Base-by-base conservation (phyloP, 345 rosid species). In the Brassica nigra region DNA sequence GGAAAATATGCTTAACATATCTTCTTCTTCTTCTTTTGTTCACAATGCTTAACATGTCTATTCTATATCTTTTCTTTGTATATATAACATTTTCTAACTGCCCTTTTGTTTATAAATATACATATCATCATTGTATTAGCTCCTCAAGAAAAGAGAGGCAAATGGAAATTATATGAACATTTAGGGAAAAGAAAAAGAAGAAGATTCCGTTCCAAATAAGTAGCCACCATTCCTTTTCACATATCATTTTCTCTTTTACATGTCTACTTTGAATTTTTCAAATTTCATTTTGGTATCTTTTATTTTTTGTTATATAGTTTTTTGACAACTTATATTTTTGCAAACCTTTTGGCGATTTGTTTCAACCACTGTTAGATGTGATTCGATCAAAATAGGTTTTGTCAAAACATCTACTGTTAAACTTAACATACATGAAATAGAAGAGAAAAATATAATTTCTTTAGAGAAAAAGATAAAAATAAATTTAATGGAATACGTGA, bases 171-270 rank as follows among this genome's bases (percentile, higher is more conserved):
- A 74, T 11, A 70, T 18, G 18, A 81, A 81, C 83, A 71, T 42
- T 54, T 57, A 65, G 52, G 47, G 76, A 76, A 81, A 76, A 76
- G 74, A 76, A 81, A 81, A 80, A 80, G 83, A 76, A 76, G 73
- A 81, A 81, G 83, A 76, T 81, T 81, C 80, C 77, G 31, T 76
- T 80, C 76, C 58, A 69, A 62, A 75, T 70, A 70, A 64, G 80
- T 76, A 58, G 68, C 73, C 83, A 81, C 83, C 74, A 76, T 81
- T 81, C 77, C 76, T 81, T 81, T 44, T 70, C 77, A 75, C 68
- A 70, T 76, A 28, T 66, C 74, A 58, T 76, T 76, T 57, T 59
- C 18, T 73, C 42, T 80, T 76, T 70, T 8, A 49, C 72, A 80
- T 30, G 49, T 15, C 63, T 76, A 75, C 80, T 70, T 74, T 7